These are phyloP conservation scores for Geotrichum cucujoidarum DNA, from an alignment of 1,139 yeast species.

Conservation along the genomic window DNA sequence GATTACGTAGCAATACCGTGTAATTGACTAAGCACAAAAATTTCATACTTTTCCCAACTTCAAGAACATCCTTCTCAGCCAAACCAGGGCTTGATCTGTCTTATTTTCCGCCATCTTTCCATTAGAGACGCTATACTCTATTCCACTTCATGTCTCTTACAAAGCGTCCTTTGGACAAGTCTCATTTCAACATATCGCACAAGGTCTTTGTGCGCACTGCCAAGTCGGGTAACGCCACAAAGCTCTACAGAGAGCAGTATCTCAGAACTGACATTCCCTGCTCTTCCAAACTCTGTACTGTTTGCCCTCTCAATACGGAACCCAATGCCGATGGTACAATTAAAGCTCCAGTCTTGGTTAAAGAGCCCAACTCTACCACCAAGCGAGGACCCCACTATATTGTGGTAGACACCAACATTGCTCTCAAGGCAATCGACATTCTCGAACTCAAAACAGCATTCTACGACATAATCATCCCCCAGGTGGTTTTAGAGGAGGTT, in stretches of 20 bases:
- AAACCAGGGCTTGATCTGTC: too few species aligned
- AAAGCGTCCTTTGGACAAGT: conserved; percentile 23
- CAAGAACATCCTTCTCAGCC: too few species aligned
- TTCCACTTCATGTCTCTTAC: conserved; percentile 17
- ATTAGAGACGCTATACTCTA: background rate
- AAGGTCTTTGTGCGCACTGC: conserved; percentile 85
- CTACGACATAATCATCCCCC: conserved; percentile 87
- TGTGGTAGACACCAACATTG: conserved; percentile 83
- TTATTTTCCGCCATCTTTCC: too few species aligned
- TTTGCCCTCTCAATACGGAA: conserved; percentile 44
- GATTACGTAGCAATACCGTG: too few species aligned
- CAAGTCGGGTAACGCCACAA: conserved; percentile 82
- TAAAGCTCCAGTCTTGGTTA: conserved; percentile 43
- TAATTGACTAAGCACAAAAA: too few species aligned
- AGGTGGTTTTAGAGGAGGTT: conserved; percentile 90
- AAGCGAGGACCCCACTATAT: conserved; percentile 65
- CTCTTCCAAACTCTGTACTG: conserved; percentile 62
- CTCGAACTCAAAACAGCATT: conserved; percentile 74
- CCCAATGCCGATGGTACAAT: conserved; percentile 41
- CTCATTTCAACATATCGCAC: conserved; percentile 43
- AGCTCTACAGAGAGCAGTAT: conserved; percentile 91
- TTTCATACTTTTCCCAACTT: too few species aligned
- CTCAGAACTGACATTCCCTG: conserved; percentile 90
- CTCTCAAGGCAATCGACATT: conserved; percentile 82
- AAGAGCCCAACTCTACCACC: conserved; percentile 52